These are phyloP conservation scores for Omphalotus guepiniiformis DNA, from an alignment of 768 basidiomycete genomes.

Conservation along the genomic window DNA sequence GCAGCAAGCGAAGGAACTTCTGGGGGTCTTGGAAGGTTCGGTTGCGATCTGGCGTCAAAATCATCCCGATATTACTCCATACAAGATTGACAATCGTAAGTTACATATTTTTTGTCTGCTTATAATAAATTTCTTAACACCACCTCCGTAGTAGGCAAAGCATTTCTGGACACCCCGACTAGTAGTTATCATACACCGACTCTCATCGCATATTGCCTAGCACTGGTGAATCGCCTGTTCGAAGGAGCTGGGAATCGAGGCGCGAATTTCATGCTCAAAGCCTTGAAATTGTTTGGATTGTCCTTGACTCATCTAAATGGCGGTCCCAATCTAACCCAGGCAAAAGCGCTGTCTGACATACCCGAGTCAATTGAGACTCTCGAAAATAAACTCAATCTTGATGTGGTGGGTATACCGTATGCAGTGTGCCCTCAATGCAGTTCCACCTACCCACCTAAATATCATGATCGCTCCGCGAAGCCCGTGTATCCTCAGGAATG, in stretches of 20 bases:
- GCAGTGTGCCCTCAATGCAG: constrained; percentile 1
- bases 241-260: background rate
- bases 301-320: background rate
- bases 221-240: background rate
- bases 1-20: background rate
- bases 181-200: background rate
- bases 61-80: background rate
- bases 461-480: background rate
- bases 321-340: background rate
- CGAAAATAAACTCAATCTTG: background rate
- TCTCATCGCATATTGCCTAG: background rate
- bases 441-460: background rate
- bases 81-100: constrained; percentile 1
- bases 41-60: background rate
- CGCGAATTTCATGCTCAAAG: background rate
- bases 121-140: background rate
- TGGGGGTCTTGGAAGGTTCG: background rate
- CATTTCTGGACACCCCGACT: background rate
- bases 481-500: background rate
- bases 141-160: background rate
- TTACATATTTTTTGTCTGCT: background rate
- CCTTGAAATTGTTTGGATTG: background rate
- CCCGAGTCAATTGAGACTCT: constrained; percentile 4
- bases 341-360: background rate
- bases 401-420: background rate